Conservation (phyloP, 2,329 filamentous ascomycete genomes). For the Colletotrichum chrysophilum region DNA sequence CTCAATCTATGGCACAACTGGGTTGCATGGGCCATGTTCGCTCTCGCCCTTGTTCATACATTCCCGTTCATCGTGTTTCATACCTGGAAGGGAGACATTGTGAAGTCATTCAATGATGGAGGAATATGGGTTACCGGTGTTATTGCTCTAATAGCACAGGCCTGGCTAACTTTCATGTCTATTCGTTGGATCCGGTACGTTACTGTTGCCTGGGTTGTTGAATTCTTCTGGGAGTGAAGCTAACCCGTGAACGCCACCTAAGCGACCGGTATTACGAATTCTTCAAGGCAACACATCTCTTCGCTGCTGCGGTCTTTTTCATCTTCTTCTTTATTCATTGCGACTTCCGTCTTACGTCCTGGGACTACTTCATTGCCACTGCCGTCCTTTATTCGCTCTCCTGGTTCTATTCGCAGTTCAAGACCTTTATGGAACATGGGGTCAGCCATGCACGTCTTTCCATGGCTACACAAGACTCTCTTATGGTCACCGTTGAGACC, state of each 20-base stretch:
- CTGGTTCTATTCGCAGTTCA: conserved; percentile 44
- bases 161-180: conserved; percentile 59
- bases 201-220: background rate
- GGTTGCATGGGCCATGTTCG: conserved; percentile 60
- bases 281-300: conserved; percentile 63
- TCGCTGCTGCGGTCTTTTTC: conserved; percentile 58
- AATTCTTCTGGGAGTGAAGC: background rate
- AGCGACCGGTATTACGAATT: conserved; percentile 64
- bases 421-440: conserved; percentile 42
- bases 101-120: conserved; percentile 45
- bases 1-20: conserved; percentile 62
- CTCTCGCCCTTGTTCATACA: conserved; percentile 61
- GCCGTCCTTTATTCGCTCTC: conserved; percentile 36
- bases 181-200: conserved; percentile 52
- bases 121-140: conserved; percentile 62
- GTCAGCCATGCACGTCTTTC: background rate
- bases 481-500: conserved; percentile 49
- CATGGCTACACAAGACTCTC: conserved; percentile 26
- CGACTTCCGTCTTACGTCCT: conserved; percentile 58
- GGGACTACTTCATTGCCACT: conserved; percentile 67
- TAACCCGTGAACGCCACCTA: background rate
- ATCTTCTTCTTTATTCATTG: conserved; percentile 68
- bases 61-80: conserved; percentile 65
- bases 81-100: conserved; percentile 52
- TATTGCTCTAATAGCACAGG: conserved; percentile 55